A percentile compares a stretch with the other conserved stretches of the same genome.
Evolutionary conservation across 169 alveolate genomes (phyloP).

Genomic region (Plasmodium coatneyi): DNA sequence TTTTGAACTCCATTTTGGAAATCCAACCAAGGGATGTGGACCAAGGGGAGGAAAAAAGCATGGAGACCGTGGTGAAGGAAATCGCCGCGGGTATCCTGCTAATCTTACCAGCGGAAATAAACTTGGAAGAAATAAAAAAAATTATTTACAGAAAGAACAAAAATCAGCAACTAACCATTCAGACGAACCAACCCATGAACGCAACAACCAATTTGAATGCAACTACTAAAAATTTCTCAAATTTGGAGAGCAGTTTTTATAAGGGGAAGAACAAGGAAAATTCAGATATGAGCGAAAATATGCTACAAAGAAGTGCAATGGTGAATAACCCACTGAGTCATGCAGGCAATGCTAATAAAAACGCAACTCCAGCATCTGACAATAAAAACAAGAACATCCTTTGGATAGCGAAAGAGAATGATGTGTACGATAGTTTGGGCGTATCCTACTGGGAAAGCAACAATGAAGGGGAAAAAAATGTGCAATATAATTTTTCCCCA

Average conservation of each 20-base stretch:
- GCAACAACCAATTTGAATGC: slow-evolving; percentile 37
- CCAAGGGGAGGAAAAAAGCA: slow-evolving; percentile 94
- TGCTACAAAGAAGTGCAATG: slow-evolving; percentile 82
- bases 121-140: slow-evolving; percentile 68
- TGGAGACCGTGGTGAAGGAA: slow-evolving; percentile 94
- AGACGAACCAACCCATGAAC: slow-evolving; percentile 45
- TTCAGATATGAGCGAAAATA: slow-evolving; percentile 26
- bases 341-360: slow-evolving; percentile 89
- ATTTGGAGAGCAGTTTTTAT: slow-evolving; percentile 28
- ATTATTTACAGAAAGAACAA: slow-evolving; percentile 72
- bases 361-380: slow-evolving; percentile 85
- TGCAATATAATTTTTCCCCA: slow-evolving; percentile 86
- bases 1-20: slow-evolving; percentile 92
- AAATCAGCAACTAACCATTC: slow-evolving; percentile 34
- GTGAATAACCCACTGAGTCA: slow-evolving; percentile 89
- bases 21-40: slow-evolving; percentile 96
- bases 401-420: slow-evolving; percentile 44
- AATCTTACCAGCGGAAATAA: slow-evolving; percentile 92
- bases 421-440: slow-evolving; percentile 10
- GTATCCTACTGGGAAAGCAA: slow-evolving; percentile 63
- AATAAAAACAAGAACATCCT: slow-evolving; percentile 18
- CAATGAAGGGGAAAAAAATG: slow-evolving; percentile 59
- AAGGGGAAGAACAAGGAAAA: slow-evolving; percentile 47
- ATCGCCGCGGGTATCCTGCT: slow-evolving; percentile 89
- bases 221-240: slow-evolving; percentile 32